Evolutionary conservation across 2,329 filamentous ascomycete genomes (phyloP), one percentile per base, ranked within the genome.

Genomic region (Xylariaceae sp.): DNA sequence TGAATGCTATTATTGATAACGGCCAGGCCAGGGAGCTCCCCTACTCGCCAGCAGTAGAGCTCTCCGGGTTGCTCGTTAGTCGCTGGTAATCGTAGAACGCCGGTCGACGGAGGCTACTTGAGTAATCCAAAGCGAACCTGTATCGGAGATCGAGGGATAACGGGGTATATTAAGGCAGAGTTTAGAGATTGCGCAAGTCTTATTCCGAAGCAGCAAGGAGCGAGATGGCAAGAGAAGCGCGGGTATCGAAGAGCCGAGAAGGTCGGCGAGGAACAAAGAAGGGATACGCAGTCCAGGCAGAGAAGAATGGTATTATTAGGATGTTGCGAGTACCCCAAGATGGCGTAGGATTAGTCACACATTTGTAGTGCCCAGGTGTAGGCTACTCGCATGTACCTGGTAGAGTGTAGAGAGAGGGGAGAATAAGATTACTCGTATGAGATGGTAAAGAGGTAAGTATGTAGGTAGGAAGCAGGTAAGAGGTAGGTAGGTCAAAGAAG

Each of bases 31-130:
- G 66, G n/a, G n/a, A n/a, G n/a, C n/a, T 68, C 61, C 62, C 67
- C 67, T 68, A 66, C 67, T 64, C 61, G 56, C 65, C 65, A 66
- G 66, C 66, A 63, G 63, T 67, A 59, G 65, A 66, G 65, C 66
- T 67, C 66, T 57, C 47, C 49, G 34, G 46, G 44, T 62, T 64
- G 61, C 64, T 65, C 63, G 39, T 32, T 43, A 34, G 5, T n/a
- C 32, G 32, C 13, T 3, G 50, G 30, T 39, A 34, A 30, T 57
- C 54, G 49, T 44, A 41, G 45, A 42, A 40, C 21, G 50, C 47
- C 45, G 42, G 49, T 29, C 29, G 48, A 52, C 40, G 13, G 39
- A 49, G 48, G 34, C 29, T n/a, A n/a, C n/a, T 7, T 30, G 39
- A 34, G 12, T 37, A 16, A 29, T 29, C 41, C 15, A 32, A 21